Conservation (phyloP, 148 eudicot genomes). For the Fagopyrum esculentum region DNA sequence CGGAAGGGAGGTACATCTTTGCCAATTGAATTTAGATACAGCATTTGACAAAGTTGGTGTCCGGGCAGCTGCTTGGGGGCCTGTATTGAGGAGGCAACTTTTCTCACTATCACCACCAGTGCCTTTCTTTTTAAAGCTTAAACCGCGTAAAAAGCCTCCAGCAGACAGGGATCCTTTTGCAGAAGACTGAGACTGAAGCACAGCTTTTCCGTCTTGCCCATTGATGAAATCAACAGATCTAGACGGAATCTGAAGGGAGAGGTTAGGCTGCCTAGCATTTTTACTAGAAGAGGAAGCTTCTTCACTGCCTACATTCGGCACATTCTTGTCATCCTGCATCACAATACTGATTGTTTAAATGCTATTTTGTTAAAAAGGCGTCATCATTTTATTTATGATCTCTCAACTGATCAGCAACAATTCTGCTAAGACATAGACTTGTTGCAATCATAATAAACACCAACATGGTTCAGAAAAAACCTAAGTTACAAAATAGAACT, state of each 20-base stretch:
- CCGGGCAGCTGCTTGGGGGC: slow-evolving; percentile 32
- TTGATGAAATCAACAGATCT: slow-evolving; percentile 38
- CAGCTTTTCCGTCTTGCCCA: slow-evolving; percentile 37
- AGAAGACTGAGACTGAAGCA: slow-evolving; percentile 34
- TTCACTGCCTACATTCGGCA: slow-evolving; percentile 18
- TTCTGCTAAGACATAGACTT: not conserved
- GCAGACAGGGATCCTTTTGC: slow-evolving; percentile 36
- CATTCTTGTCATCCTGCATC: slow-evolving; percentile 36
- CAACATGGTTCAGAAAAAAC: not conserved
- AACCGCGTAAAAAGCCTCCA: slow-evolving; percentile 53
- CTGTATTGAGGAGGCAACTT: slow-evolving; percentile 51
- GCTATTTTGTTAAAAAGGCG: not conserved
- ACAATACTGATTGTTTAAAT: not conserved
- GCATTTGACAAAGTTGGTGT: slow-evolving; percentile 40
- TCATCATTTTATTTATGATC: not conserved
- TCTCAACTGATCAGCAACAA: not conserved
- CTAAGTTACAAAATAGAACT: not conserved
- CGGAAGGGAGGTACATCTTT: slow-evolving; percentile 78
- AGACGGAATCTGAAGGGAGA: slow-evolving; percentile 75
- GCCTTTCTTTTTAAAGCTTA: slow-evolving; percentile 70
- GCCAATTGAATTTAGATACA: slow-evolving; percentile 31
- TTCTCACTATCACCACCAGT: slow-evolving; percentile 42
- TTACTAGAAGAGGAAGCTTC: slow-evolving; percentile 29
- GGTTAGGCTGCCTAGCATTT: slow-evolving; percentile 34
- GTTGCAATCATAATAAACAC: not conserved